Evolutionary conservation across 2,329 filamentous ascomycete genomes (phyloP).

Genomic region (Fusarium nanum): DNA sequence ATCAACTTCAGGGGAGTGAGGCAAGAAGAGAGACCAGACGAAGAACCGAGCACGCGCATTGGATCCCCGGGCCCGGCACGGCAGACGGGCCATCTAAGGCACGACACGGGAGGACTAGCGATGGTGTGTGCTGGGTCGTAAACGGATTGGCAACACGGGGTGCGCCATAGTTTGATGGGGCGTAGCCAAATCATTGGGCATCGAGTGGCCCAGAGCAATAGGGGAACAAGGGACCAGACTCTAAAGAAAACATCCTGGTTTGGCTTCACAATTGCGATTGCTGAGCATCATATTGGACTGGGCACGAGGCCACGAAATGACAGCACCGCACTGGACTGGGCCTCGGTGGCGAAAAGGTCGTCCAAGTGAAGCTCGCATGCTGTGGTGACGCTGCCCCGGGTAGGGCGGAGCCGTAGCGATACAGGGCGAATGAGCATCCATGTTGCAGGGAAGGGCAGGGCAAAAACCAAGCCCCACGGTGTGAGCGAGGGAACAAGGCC

Average conservation of each 20-base stretch:
- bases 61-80: constrained; percentile 36
- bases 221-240: constrained; percentile 31
- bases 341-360: constrained; percentile 31
- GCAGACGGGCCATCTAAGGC: constrained; percentile 37
- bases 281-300: constrained; percentile 19
- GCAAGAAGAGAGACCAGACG: constrained; percentile 39
- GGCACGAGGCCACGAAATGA: constrained; percentile 24
- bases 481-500: constrained; percentile 31
- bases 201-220: constrained; percentile 29
- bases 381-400: constrained; percentile 27
- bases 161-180: constrained; percentile 29
- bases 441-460: constrained; percentile 33
- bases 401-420: constrained; percentile 35
- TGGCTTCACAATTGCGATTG: constrained; percentile 12
- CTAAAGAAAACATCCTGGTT: constrained; percentile 27
- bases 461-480: constrained; percentile 39
- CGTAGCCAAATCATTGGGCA: constrained; percentile 44
- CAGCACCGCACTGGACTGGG: constrained; percentile 20
- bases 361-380: constrained; percentile 35
- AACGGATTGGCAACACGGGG: constrained; percentile 25
- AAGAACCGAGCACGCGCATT: constrained; percentile 31
- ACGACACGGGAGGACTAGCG: constrained; percentile 34
- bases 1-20: constrained; percentile 31
- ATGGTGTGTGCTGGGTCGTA: constrained; percentile 33
- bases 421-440: constrained; percentile 32